Conservation (phyloP, 176 grass and related monocot species). For the Thinopyrum elongatum region DNA sequence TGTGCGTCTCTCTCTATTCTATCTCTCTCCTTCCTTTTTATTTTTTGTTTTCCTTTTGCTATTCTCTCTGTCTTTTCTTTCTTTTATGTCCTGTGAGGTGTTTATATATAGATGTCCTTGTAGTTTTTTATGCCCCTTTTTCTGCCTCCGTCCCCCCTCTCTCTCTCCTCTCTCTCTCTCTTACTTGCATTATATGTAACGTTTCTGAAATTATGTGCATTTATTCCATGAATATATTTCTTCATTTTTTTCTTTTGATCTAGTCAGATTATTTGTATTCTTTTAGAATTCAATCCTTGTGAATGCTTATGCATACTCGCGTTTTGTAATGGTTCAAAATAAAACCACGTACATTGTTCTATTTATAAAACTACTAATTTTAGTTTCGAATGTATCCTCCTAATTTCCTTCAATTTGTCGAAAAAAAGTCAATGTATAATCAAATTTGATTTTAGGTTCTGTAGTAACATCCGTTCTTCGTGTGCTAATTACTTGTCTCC, state of each 20-base stretch:
- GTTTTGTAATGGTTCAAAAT: background rate
- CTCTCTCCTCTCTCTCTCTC: background rate
- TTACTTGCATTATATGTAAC: background rate
- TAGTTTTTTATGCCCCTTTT: conserved; percentile 18
- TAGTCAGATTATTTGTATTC: background rate
- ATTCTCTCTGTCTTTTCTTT: conserved; percentile 35
- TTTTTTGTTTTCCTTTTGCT: conserved; percentile 30
- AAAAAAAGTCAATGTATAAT: background rate
- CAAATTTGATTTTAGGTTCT: background rate
- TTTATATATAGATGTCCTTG: conserved; percentile 39
- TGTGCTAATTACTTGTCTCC: background rate
- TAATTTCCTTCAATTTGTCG: background rate
- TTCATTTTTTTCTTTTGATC: conserved; percentile 1
- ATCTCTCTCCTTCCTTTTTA: conserved; percentile 44
- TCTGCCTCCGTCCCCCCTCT: background rate
- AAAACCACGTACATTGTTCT: background rate
- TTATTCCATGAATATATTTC: background rate
- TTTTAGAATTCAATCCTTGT: background rate
- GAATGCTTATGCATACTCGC: background rate
- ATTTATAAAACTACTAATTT: background rate
- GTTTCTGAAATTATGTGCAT: background rate
- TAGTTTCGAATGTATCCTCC: background rate
- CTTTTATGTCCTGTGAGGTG: conserved; percentile 15
- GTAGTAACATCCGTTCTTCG: background rate
- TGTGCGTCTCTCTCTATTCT: conserved; percentile 49